Percentiles rank a stretch among this genome's conserved stretches.
Conservation (phyloP, 2,329 filamentous ascomycete species). For the Xylariaceae sp. region DNA sequence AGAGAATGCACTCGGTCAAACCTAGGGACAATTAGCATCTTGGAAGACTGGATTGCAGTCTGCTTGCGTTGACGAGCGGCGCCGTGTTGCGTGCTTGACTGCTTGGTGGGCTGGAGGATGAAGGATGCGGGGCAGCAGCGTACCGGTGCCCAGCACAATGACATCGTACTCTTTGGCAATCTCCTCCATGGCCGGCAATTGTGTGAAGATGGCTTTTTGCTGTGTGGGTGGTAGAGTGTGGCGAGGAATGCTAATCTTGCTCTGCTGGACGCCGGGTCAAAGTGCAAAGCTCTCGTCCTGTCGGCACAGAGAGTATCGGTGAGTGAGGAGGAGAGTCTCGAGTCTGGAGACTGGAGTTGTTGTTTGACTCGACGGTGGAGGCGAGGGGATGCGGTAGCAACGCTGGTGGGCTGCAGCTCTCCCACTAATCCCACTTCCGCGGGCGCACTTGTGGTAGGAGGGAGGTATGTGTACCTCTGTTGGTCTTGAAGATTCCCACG, state of each 20-base stretch:
- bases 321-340: conserved; percentile 18
- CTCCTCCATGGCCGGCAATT: conserved; percentile 74
- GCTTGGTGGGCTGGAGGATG: conserved; percentile 2
- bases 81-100: background rate
- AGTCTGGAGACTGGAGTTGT: conserved; percentile 6
- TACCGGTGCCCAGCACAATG: conserved; percentile 96
- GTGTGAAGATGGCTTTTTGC: conserved; percentile 20
- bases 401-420: conserved; percentile 19
- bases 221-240: conserved; percentile 19
- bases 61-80: conserved; percentile 3
- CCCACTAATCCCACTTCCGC: conserved; percentile 22
- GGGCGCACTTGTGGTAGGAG: conserved; percentile 6
- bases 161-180: conserved; percentile 98
- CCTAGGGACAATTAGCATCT: conserved; percentile 48
- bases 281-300: too few relatives aligned
- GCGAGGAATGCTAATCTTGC: conserved; percentile 7
- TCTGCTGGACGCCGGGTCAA: conserved; percentile 25
- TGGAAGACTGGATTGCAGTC: conserved; percentile 12
- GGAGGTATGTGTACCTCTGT: conserved; percentile 4
- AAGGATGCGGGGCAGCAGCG: conserved; percentile 36
- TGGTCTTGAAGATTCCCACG: too few relatives aligned
- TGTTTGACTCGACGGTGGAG: conserved; percentile 22
- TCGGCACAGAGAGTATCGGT: conserved; percentile 26
- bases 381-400: conserved; percentile 1
- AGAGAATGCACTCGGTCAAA: conserved; percentile 97